phyloP scores from a whole-genome alignment of 495 filamentous ascomycete species.

The Halenospora varia region DNA sequence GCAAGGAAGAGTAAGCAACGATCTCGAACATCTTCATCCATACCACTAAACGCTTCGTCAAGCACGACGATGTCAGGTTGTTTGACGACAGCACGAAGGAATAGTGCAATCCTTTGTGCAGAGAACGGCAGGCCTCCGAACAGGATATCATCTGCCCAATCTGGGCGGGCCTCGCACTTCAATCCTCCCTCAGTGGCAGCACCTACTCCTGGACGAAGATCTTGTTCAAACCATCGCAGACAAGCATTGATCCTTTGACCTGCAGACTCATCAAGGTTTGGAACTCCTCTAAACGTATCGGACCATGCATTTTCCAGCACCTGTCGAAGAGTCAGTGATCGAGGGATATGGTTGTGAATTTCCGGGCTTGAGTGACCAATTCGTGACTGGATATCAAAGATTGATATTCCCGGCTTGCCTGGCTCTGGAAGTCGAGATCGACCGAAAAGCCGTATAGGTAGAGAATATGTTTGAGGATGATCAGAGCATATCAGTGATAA shows the following conservation, averaged over 20 bases:
- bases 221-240: conserved; percentile 68
- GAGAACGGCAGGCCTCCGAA: conserved; percentile 76
- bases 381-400: conserved; percentile 86
- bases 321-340: conserved; percentile 66
- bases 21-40: conserved; percentile 76
- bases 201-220: conserved; percentile 55
- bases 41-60: conserved; percentile 89
- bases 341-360: conserved; percentile 89
- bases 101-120: conserved; percentile 78
- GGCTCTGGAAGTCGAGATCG: conserved; percentile 70
- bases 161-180: conserved; percentile 39
- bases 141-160: conserved; percentile 62
- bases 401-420: conserved; percentile 70
- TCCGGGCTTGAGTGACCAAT: conserved; percentile 93
- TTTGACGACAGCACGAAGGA: conserved; percentile 79
- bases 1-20: conserved; percentile 79
- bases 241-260: conserved; percentile 56
- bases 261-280: conserved; percentile 52
- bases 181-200: background rate
- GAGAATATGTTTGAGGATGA: conserved; percentile 89
- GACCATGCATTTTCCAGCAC: conserved; percentile 82
- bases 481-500: conserved; percentile 91
- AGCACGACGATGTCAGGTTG: conserved; percentile 84
- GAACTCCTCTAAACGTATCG: conserved; percentile 74
- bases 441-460: conserved; percentile 82